Evolutionary conservation across 1,139 yeast genomes (phyloP), one percentile per base, ranked within the genome.

Genomic region (Hansenula sp.): DNA sequence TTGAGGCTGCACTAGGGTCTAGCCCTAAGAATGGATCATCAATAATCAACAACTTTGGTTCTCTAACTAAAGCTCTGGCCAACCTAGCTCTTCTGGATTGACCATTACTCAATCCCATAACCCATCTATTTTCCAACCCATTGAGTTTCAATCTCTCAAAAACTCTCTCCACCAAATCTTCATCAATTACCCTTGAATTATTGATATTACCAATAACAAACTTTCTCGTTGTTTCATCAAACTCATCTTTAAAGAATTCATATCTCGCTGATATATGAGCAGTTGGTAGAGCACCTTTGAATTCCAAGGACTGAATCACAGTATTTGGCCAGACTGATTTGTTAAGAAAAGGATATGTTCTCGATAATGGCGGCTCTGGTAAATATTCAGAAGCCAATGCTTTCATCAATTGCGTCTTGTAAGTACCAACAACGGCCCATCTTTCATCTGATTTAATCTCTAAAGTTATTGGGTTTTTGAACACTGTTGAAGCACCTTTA

Each of bases 1-100:
- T 64, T 2, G 62, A 48, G 0, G 89, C 70, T 17, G 94, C 89
- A 0, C 63, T 59, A 0, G 96, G 95, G 55, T 92, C 98, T 24
- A 92, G 67, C 0, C 98, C 98, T 35, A 92, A 64, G 55, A 88
- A 89, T 9, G 97, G 96, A 53, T 92, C 97, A 59, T 92, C 97
- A 16, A 92, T 71, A 11, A 90, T 60, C 43, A 89, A 65, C 21
- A 89, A 52, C 32, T 69, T 68, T 0, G 97, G 96, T 37, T 75
- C 67, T 40, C 69, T 67, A 39, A 88, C 71, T 39, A 92, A 56
- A 0, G 90, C 77, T 46, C 76, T 74, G 0, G 97, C 97, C 25
- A 92, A 67, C 45, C 96, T 70, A 0, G 97, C 96, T 37, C 98
- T 69, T 51, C 98, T 72, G 60, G 86, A 79, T 61, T 92, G 98